Base-by-base conservation (phyloP, 352 stramenopile species). In the Elongisporangium senticosum region DNA sequence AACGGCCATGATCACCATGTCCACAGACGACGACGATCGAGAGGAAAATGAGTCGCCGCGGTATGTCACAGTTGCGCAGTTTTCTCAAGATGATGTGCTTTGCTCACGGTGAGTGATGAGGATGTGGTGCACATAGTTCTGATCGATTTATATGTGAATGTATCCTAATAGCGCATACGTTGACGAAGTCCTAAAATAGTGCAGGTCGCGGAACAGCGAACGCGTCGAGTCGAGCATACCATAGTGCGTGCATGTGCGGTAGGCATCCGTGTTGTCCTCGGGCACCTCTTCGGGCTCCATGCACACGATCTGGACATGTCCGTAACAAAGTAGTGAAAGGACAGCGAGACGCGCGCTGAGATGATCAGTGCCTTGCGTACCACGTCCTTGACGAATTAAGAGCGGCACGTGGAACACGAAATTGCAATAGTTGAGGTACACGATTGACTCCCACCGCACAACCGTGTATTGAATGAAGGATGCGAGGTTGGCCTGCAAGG, bases 401-500 rank as follows among this genome's bases (percentile, higher is more conserved):
- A 89, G 90, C 43, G 83, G 83, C 49, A 77, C 69, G 56, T 86
- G 75, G 63, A 90, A 92, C 23, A 92, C 79, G 43, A 79, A 86
- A 58, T 92, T 92, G 68, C 74, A 75, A 71, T 77, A 86, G 54
- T 89, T 87, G 37, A 92, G 72, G 63, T 89, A 92, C 62, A 89
- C 74, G n/a, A 92, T 67, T 37, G 71, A 65, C n/a, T 72, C 59
- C 23, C 77, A 58, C 8, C 75, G 59, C 24, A 92, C 75, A 40
- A 79, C 82, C 2, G 82, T 89, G 64, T 92, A 92, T 8, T 77
- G 71, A 11, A 92, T 53, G 20, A 92, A 92, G 20, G 77, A 89
- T 39, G 72, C 71, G 39, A 75, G 75, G 60, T 92, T 86, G 53
- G 76, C 78, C 10, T 72, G 65, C 7, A 88, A 26, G 22, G 71